Evolutionary conservation across 2,329 filamentous ascomycete species (phyloP).

Genomic region (Alternaria alternata): DNA sequence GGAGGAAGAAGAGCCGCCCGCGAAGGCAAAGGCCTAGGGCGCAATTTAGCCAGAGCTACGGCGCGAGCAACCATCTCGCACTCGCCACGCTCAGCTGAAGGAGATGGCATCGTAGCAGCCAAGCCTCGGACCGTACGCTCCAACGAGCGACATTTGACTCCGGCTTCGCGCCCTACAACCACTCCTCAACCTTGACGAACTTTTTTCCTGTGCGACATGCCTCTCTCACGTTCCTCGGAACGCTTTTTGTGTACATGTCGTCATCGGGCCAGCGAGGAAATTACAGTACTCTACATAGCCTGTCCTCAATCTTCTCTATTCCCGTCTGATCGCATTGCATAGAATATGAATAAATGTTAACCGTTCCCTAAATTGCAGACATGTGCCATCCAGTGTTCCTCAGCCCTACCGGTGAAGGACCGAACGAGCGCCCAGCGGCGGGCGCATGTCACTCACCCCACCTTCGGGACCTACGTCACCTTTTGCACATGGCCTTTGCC

Average conservation of each 20-base stretch:
- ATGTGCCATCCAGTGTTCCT: conserved; percentile 18
- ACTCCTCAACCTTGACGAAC: conserved; percentile 12
- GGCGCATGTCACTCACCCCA: conserved; percentile 22
- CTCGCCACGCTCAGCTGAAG: conserved; percentile 13
- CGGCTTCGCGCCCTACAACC: conserved; percentile 5
- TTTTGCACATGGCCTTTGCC: conserved; percentile 8
- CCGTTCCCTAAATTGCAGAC: neutral
- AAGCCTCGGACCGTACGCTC: conserved; percentile 4
- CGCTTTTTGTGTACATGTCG: conserved; percentile 19
- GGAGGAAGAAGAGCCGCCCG: conserved; percentile 25
- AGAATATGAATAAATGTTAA: conserved; percentile 6
- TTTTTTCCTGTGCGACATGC: conserved; percentile 12
- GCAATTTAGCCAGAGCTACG: conserved; percentile 7
- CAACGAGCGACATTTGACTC: conserved; percentile 8
- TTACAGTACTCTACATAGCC: conserved; percentile 15
- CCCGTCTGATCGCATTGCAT: conserved; percentile 5
- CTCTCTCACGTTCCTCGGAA: conserved; percentile 7
- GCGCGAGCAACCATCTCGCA: conserved; percentile 18
- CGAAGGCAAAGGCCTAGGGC: conserved; percentile 1
- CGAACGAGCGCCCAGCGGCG: conserved; percentile 15
- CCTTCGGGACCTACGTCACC: conserved; percentile 22
- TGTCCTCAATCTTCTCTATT: conserved; percentile 8
- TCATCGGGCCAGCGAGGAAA: conserved; percentile 16
- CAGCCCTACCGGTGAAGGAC: conserved; percentile 26
- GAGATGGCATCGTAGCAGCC: conserved; percentile 3